A percentile compares a stretch with the other conserved stretches of the same genome.
phyloP scores from a whole-genome alignment of 2,329 filamentous ascomycete genomes.

The Apiospora sp. region DNA sequence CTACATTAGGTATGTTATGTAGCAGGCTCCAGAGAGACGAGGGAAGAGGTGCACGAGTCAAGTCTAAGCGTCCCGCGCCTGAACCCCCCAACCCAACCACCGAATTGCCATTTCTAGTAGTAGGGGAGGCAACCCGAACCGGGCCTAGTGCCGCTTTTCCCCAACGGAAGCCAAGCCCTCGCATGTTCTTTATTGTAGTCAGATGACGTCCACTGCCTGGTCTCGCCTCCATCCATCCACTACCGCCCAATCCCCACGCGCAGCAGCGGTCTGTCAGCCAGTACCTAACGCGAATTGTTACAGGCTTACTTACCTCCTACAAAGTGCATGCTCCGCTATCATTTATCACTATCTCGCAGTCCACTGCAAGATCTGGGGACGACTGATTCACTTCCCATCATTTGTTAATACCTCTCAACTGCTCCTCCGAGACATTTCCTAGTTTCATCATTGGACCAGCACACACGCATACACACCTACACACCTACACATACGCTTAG shows the following conservation, averaged over 20 bases:
- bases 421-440: not conserved
- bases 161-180: slow-evolving; percentile 14
- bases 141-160: not conserved
- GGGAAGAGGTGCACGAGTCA: not conserved
- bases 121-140: not conserved
- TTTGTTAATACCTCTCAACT: not conserved
- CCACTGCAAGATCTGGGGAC: slow-evolving; percentile 16
- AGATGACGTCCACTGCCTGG: slow-evolving; percentile 14
- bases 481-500: not conserved
- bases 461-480: not conserved
- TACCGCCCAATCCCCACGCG: not conserved
- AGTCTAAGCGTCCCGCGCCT: slow-evolving; percentile 9
- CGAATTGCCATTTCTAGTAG: slow-evolving; percentile 1
- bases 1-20: too few relatives aligned
- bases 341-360: slow-evolving; percentile 7
- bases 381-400: slow-evolving; percentile 6
- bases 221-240: slow-evolving; percentile 7
- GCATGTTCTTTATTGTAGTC: slow-evolving; percentile 5
- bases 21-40: not conserved
- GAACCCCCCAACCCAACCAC: slow-evolving; percentile 8
- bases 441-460: not conserved
- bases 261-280: slow-evolving; percentile 6
- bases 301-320: not conserved
- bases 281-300: not conserved
- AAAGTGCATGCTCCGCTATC: slow-evolving; percentile 16